These are phyloP conservation scores for Aegilops speltoides DNA, from an alignment of 176 grass and related monocot genomes.

Conservation along the genomic window DNA sequence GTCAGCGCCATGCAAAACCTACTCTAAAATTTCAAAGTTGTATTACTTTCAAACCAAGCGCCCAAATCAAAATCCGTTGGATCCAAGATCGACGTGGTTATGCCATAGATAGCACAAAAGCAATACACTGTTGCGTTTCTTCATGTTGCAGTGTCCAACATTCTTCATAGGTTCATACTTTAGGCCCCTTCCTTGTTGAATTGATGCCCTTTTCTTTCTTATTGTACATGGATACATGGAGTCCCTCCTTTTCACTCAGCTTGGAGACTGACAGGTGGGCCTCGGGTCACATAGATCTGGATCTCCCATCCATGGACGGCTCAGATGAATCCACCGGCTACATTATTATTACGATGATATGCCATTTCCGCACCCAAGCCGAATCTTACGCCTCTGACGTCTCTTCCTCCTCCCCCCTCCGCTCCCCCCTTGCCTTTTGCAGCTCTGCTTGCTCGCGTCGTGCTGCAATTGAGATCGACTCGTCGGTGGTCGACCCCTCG, in stretches of 20 bases:
- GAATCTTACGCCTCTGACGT: conserved; percentile 16
- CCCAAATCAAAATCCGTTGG: background rate
- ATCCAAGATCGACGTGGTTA: background rate
- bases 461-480: conserved; percentile 36
- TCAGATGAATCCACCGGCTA: background rate
- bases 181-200: background rate
- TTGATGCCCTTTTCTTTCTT: too few relatives aligned
- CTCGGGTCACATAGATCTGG: background rate
- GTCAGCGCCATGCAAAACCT: background rate
- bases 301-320: background rate
- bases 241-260: background rate
- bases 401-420: background rate
- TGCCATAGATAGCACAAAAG: too few relatives aligned
- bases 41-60: background rate
- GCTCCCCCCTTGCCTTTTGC: background rate
- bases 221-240: too few relatives aligned
- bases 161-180: too few relatives aligned
- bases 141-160: too few relatives aligned
- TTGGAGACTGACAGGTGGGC: background rate
- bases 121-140: too few relatives aligned
- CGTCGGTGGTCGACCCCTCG: background rate
- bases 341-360: background rate
- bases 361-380: background rate
- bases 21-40: background rate
- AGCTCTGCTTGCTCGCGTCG: conserved; percentile 8